Evolutionary conservation across 2,329 filamentous ascomycete species (phyloP).

Genomic region (Cryoendolithus antarcticus): DNA sequence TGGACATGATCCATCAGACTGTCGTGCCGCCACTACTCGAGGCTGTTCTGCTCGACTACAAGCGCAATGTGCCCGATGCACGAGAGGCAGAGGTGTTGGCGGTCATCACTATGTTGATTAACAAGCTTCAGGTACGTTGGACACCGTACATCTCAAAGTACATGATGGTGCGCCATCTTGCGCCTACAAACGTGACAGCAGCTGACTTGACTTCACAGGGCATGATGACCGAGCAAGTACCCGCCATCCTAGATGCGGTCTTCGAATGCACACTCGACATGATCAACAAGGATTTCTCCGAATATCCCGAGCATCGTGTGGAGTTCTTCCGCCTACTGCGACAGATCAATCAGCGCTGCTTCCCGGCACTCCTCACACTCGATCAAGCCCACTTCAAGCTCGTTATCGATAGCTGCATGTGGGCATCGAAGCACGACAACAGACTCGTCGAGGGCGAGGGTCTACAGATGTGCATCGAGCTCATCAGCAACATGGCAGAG

Average conservation of each 20-base stretch:
- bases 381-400: conserved; percentile 98
- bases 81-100: conserved; percentile 93
- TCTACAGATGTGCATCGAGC: conserved; percentile 93
- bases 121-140: conserved; percentile 82
- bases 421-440: conserved; percentile 99
- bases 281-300: conserved; percentile 99
- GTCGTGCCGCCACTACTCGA: conserved; percentile 95
- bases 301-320: conserved; percentile 97
- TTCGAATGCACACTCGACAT: conserved; percentile 98
- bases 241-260: conserved; percentile 94
- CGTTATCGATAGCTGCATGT: conserved; percentile 97
- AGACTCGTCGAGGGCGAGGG: conserved; percentile 93
- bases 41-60: conserved; percentile 89
- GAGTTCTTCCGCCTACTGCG: conserved; percentile 97
- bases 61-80: conserved; percentile 88
- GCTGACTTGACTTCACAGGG: conserved; percentile 40
- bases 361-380: conserved; percentile 84
- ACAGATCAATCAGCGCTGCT: conserved; percentile 94
- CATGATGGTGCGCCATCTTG: conserved; percentile 24
- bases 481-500: conserved; percentile 95
- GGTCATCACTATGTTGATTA: conserved; percentile 95
- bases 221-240: conserved; percentile 96
- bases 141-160: conserved; percentile 40
- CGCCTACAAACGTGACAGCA: conserved; percentile 10
- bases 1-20: conserved; percentile 82